These are phyloP conservation scores for Botrytis cinerea DNA, from an alignment of 2,329 filamentous ascomycete species.

Conservation along the genomic window DNA sequence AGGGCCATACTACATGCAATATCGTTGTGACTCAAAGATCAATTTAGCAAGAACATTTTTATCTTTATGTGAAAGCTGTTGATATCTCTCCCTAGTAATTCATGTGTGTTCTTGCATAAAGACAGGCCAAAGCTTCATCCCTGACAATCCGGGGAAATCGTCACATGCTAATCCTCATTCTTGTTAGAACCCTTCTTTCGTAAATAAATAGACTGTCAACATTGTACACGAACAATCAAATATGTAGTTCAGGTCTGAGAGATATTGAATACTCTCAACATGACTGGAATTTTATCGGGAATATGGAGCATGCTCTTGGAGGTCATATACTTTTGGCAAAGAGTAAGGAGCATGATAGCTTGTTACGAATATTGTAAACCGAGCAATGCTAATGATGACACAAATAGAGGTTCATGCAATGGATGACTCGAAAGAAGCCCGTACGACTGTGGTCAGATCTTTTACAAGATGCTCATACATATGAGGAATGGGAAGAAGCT, in stretches of 20 bases:
- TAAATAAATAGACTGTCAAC: slow-evolving; percentile 1
- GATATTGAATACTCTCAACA: slow-evolving; percentile 26
- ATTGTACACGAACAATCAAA: background rate
- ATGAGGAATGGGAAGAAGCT: slow-evolving; percentile 85
- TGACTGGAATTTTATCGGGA: slow-evolving; percentile 42
- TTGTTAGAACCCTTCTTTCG: slow-evolving; percentile 9
- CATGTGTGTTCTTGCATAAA: slow-evolving; percentile 1
- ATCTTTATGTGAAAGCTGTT: background rate
- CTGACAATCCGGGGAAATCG: slow-evolving; percentile 21
- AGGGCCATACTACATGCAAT: background rate
- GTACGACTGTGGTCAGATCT: slow-evolving; percentile 66
- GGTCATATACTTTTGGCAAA: slow-evolving; percentile 63
- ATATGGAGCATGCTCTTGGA: slow-evolving; percentile 62
- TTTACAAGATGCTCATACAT: slow-evolving; percentile 66
- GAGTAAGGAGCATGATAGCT: slow-evolving; percentile 45
- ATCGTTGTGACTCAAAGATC: background rate
- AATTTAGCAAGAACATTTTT: background rate
- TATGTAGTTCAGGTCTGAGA: slow-evolving; percentile 3
- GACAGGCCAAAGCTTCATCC: slow-evolving; percentile 22
- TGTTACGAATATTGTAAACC: background rate
- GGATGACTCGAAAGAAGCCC: slow-evolving; percentile 66
- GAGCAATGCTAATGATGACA: slow-evolving; percentile 4
- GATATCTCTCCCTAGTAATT: background rate
- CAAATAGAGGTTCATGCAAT: slow-evolving; percentile 65
- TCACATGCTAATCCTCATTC: slow-evolving; percentile 23